A percentile compares a stretch with the other conserved stretches of the same genome.
phyloP scores from a whole-genome alignment of 306 rosid species.

The Arachis hypogaea region DNA sequence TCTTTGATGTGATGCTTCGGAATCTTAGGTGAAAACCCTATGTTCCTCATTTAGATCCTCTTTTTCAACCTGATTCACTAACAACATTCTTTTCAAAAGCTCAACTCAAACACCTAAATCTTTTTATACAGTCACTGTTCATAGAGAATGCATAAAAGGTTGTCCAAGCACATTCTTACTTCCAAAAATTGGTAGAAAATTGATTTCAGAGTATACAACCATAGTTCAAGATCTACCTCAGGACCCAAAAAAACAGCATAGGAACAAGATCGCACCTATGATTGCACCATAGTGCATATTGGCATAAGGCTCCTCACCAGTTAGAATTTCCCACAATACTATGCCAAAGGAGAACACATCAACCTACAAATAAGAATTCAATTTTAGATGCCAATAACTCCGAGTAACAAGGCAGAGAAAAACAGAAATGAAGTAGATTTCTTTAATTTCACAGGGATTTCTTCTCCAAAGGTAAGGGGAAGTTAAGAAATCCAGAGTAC shows the following conservation, averaged over 20 bases:
- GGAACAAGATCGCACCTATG: conserved; percentile 58
- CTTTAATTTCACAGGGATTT: conserved; percentile 9
- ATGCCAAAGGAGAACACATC: conserved; percentile 95
- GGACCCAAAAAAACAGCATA: conserved; percentile 4
- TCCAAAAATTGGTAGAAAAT: conserved; percentile 6
- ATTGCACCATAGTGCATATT: conserved; percentile 98
- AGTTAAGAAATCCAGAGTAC: conserved; percentile 4
- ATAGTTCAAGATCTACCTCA: conserved; percentile 18
- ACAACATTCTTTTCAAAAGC: not conserved
- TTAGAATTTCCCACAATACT: conserved; percentile 93
- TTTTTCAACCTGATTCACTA: not conserved
- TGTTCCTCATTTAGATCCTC: not conserved
- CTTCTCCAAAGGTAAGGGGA: not conserved
- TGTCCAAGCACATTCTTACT: not conserved
- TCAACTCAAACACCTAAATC: not conserved
- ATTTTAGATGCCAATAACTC: conserved; percentile 4
- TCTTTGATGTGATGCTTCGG: not conserved
- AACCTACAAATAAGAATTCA: conserved; percentile 58
- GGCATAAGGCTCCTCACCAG: conserved; percentile 96
- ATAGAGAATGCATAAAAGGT: not conserved
- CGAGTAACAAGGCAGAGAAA: conserved; percentile 3
- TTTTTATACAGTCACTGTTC: not conserved
- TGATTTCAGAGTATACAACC: conserved; percentile 28
- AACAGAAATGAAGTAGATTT: not conserved
- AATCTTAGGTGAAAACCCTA: not conserved